Percentiles rank a stretch among this genome's conserved stretches.
Evolutionary conservation across 2,329 filamentous ascomycete genomes (phyloP).

Genomic region (Knoxdaviesia capensis): DNA sequence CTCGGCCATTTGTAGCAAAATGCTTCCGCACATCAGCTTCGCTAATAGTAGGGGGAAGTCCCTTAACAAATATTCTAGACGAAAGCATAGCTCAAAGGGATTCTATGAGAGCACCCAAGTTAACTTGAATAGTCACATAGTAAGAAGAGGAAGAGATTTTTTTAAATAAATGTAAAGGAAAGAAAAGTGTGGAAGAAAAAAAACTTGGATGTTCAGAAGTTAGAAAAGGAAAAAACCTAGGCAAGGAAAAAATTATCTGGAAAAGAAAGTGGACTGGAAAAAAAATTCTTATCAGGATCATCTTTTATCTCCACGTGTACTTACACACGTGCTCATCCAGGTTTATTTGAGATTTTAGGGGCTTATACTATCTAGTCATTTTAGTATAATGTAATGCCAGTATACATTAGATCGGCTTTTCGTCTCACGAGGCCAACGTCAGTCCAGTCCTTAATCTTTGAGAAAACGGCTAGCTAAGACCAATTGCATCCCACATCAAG

Average conservation of each 20-base stretch:
- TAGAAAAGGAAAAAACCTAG: not conserved
- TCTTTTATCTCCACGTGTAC: conserved; percentile 1
- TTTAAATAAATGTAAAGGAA: conserved; percentile 2
- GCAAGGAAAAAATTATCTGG: conserved; percentile 1
- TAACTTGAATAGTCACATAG: too few species aligned
- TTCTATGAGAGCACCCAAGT: too few species aligned
- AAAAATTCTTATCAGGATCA: conserved; percentile 4
- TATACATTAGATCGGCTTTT: too few species aligned
- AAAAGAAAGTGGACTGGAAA: conserved; percentile 6
- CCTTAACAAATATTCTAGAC: conserved; percentile 61
- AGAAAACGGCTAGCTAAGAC: too few species aligned
- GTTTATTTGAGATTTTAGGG: too few species aligned
- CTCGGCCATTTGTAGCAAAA: conserved; percentile 51
- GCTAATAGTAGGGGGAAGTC: conserved; percentile 67
- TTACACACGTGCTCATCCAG: too few species aligned
- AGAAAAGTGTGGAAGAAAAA: conserved; percentile 2
- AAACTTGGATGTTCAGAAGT: not conserved
- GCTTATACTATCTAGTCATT: too few species aligned
- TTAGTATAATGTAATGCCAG: too few species aligned
- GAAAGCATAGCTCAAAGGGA: conserved; percentile 20
- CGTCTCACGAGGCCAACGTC: too few species aligned
- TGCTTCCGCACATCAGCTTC: conserved; percentile 78
- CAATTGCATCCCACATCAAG: too few species aligned
- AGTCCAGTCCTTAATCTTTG: too few species aligned
- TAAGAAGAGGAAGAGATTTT: too few species aligned